A percentile compares a stretch with the other conserved stretches of the same genome.
Conservation (phyloP, 164 flowering plant species). For the Santalum album region DNA sequence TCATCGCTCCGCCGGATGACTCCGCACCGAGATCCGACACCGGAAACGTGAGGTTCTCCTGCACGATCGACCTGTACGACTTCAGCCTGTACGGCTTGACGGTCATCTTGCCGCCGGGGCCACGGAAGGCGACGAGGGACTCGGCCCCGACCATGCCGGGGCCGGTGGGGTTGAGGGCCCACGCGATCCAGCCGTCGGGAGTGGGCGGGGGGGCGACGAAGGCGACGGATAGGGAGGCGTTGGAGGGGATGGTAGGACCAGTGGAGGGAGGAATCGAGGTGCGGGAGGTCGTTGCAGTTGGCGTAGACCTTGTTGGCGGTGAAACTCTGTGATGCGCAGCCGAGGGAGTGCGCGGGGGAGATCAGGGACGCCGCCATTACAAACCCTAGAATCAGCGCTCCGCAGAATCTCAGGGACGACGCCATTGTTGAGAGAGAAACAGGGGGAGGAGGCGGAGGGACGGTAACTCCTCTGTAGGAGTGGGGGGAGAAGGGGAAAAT, state of each 20-base stretch:
- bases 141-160: conserved; percentile 44
- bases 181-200: conserved; percentile 42
- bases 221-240: conserved; percentile 29
- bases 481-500: too few species aligned
- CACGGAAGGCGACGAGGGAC: conserved; percentile 37
- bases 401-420: too few species aligned
- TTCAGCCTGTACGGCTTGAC: conserved; percentile 30
- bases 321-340: conserved; percentile 33
- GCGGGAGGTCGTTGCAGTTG: conserved; percentile 39
- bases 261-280: conserved; percentile 38
- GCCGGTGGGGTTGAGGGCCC: conserved; percentile 52
- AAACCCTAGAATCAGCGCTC: too few species aligned
- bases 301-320: conserved; percentile 16
- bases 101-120: conserved; percentile 31
- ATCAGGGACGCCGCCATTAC: too few species aligned
- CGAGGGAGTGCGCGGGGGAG: neutral
- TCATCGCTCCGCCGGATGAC: conserved; percentile 23
- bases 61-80: conserved; percentile 26
- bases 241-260: conserved; percentile 29
- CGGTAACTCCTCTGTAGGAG: too few species aligned
- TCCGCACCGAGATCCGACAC: conserved; percentile 15
- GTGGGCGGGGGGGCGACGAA: conserved; percentile 13
- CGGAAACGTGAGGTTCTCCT: conserved; percentile 25
- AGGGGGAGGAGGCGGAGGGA: too few species aligned
- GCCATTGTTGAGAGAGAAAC: too few species aligned